Evolutionary conservation across 768 basidiomycete species (phyloP), one percentile per base, ranked within the genome.

Genomic region (Lactarius sp.): DNA sequence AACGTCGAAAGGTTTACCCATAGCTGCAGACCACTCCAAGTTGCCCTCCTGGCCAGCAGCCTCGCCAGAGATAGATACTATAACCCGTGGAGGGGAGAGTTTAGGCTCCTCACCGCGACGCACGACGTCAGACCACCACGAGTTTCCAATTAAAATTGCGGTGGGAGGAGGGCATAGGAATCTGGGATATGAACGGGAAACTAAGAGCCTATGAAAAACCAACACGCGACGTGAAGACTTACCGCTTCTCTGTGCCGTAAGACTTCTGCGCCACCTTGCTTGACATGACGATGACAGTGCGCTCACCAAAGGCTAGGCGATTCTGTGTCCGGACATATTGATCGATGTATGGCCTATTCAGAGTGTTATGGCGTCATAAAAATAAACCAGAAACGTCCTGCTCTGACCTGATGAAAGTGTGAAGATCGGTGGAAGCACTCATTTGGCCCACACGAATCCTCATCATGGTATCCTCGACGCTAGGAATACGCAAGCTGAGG

Each of bases 181-280:
- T 50, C 88, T 90, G 65, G 16, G 33, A 61, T 65, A 41, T 61
- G 68, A 61, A 64, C 58, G 58, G 72, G 70, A 14, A 54, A 55
- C 3, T 36, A 54, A 33, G 65, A 52, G 55, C 39, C 52, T 44
- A 37, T 7, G 18, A 20, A 42, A 16, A 36, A n/a, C 37, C 27
- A n/a, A 56, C 42, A 36, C 36, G 46, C 55, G 56, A 59, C 22
- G 51, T 55, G 63, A 60, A 58, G n/a, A 68, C 80, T 52, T 65
- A 90, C 89, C 95, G 83, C 75, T 97, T 97, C 75, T 98, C 95
- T 18, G 89, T 94, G 42, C 94, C 95, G 72, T 98, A 98, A 9
- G 92, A 94, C 73, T 98, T 96, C 79, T 98, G 96, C 3, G 93
- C 96, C 36, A 98, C 94, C 71, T 90, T 94, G 73, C 90, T 93